A percentile compares a stretch with the other conserved stretches of the same genome.
phyloP scores from a whole-genome alignment of 345 rosid genomes.

The Pistacia vera region DNA sequence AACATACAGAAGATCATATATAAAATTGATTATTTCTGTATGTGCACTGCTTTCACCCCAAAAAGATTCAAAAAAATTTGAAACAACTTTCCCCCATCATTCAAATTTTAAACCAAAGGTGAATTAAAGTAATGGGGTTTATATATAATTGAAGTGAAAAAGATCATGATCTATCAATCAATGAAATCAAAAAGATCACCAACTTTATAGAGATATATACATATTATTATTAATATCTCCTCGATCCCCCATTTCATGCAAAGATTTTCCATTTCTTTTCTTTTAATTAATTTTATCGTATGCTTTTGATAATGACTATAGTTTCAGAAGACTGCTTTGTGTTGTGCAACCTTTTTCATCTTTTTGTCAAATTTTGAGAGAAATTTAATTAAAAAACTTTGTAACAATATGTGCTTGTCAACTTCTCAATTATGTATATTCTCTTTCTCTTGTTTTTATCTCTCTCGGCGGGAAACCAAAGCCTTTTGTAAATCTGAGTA shows the following conservation, averaged over 20 bases:
- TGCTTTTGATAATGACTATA: conserved; percentile 19
- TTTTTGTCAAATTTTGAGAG: conserved; percentile 4
- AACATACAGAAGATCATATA: no score
- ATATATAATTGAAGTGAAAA: conserved; percentile 39
- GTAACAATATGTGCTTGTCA: conserved; percentile 4
- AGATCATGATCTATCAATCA: conserved; percentile 54
- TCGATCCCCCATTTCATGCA: conserved; percentile 22
- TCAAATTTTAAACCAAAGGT: conserved; percentile 35
- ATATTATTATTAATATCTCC: no score
- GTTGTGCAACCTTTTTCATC: conserved; percentile 10
- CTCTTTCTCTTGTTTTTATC: not conserved
- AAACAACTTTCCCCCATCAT: conserved; percentile 18
- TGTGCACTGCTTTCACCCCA: no score
- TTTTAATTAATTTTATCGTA: not conserved
- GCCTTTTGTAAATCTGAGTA: no score
- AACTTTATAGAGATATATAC: conserved; percentile 30
- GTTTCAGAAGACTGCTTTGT: conserved; percentile 18
- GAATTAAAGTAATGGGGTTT: conserved; percentile 3
- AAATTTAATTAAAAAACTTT: not conserved
- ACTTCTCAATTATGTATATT: conserved; percentile 12
- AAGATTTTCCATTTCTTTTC: no score
- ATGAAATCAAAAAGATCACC: conserved; percentile 36
- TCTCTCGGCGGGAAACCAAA: conserved; percentile 32
- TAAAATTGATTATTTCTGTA: no score
- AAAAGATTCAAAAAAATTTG: conserved; percentile 26